phyloP scores from a whole-genome alignment of 345 rosid species.

The Pelargonium nanum region DNA sequence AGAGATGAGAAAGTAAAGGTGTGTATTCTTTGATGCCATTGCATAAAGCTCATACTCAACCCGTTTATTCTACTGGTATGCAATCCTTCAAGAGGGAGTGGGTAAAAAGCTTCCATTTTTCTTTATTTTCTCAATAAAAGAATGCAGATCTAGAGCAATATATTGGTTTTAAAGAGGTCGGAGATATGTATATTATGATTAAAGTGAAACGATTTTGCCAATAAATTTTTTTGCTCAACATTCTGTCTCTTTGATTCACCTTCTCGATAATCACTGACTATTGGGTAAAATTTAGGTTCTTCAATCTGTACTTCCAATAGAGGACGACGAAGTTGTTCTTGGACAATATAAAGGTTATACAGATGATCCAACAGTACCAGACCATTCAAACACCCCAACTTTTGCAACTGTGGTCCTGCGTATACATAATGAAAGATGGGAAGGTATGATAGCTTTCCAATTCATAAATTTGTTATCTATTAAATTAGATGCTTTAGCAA shows the following conservation, averaged over 20 bases:
- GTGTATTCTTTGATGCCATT: conserved; percentile 6
- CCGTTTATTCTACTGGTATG: no score
- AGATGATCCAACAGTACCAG: conserved; percentile 94
- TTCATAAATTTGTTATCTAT: neutral
- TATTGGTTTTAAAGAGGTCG: neutral
- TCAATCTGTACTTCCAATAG: conserved; percentile 81
- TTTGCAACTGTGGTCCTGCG: conserved; percentile 78
- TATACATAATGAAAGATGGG: conserved; percentile 98
- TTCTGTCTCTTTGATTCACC: neutral
- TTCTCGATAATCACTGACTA: conserved; percentile 14
- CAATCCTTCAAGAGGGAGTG: neutral
- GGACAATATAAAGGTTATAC: conserved; percentile 91
- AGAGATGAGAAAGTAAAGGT: conserved; percentile 99
- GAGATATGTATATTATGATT: neutral
- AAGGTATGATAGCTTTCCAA: conserved; percentile 38
- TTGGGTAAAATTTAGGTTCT: conserved; percentile 54
- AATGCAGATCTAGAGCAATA: neutral
- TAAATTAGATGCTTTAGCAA: no score
- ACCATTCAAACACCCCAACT: conserved; percentile 83
- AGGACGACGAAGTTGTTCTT: conserved; percentile 86
- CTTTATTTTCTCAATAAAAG: no score
- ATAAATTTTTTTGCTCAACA: neutral
- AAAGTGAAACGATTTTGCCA: neutral
- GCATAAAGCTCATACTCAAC: conserved; percentile 1
- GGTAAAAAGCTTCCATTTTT: neutral